Base-by-base conservation (phyloP, 1,139 yeast species). In the Hyphopichia khmerensis region DNA sequence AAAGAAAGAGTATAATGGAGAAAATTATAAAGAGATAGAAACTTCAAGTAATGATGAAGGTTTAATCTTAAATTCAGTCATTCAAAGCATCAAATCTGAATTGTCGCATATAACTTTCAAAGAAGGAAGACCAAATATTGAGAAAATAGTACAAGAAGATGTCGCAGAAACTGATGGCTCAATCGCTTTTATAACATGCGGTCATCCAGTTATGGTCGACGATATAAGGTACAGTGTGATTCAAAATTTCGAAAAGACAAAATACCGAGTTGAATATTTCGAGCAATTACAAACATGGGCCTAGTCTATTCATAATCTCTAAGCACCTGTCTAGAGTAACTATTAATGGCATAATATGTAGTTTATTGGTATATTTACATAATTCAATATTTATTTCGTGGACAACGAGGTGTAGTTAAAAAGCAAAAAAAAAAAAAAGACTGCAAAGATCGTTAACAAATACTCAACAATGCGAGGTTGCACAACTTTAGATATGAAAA, bases 181-280 rank as follows among this genome's bases (percentile, higher is more conserved):
- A 6, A 55, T 64, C 14, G 67, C 69, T 7, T 66, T 67, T 40
- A 59, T 66, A 7, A 62, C 69, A 3, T 67, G 72, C 51, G 72
- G 72, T 3, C 69, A 66, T 46, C 71, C 72, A 3, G 47, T 51
- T 5, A 66, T 67, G 72, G 71, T 62, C 33, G 67, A 62, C 43
- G 67, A 62, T 43, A 48, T 62, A 40, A 51, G 67, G 40, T 51
- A 51, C 32, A 53, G 58, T 5, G 64, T 60, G 17, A 56, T 58
- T 19, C 41, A 48, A 32, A 54, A 58, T 43, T 49, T 62, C 17
- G 50, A 52, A 34, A 44, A 51, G 39, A 52, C 60, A 0, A 49
- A 48, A 19, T 41, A 53, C 40, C 51, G 66, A 39, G 50, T 60
- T 0, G 67, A 62, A 41, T 62, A 53, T 40, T 62, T 52, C 43